Evolutionary conservation across 2,329 filamentous ascomycete genomes (phyloP).

Genomic region (Fusarium abutilonis): DNA sequence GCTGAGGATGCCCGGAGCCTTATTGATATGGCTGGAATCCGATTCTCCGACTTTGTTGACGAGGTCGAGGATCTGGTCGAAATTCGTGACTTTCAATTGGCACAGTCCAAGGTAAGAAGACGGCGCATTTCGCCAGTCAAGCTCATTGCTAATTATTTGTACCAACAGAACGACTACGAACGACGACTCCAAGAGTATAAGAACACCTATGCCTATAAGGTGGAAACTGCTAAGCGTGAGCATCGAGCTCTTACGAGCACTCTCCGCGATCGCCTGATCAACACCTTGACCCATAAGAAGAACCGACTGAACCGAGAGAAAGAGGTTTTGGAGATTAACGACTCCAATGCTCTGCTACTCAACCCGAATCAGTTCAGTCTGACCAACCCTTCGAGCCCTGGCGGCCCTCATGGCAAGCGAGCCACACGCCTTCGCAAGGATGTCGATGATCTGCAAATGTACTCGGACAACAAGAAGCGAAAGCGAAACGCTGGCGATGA

Average conservation of each 20-base stretch:
- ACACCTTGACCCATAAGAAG: conserved; percentile 72
- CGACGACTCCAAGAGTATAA: conserved; percentile 68
- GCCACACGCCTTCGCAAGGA: conserved; percentile 69
- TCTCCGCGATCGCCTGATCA: conserved; percentile 73
- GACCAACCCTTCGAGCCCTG: conserved; percentile 70
- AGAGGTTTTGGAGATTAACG: conserved; percentile 73
- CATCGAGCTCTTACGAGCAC: conserved; percentile 68
- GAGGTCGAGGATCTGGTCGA: conserved; percentile 90
- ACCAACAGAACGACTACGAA: conserved; percentile 67
- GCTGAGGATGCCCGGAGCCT: conserved; percentile 63
- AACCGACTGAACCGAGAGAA: conserved; percentile 72
- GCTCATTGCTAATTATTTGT: conserved; percentile 27
- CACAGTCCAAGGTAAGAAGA: conserved; percentile 77
- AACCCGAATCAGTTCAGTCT: conserved; percentile 76
- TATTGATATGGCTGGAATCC: conserved; percentile 80
- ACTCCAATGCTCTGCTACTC: conserved; percentile 71
- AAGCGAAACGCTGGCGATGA: conserved; percentile 70
- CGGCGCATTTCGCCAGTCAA: conserved; percentile 4
- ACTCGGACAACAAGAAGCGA: conserved; percentile 68
- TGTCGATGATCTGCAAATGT: conserved; percentile 66
- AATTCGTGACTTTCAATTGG: conserved; percentile 83
- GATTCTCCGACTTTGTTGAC: conserved; percentile 85
- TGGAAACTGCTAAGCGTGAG: conserved; percentile 70
- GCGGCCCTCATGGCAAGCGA: conserved; percentile 70
- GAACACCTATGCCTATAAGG: conserved; percentile 68